A percentile compares a stretch with the other conserved stretches of the same genome.
Conservation (phyloP, 371 early-diverging fungal genomes). For the Mortierella sp. region DNA sequence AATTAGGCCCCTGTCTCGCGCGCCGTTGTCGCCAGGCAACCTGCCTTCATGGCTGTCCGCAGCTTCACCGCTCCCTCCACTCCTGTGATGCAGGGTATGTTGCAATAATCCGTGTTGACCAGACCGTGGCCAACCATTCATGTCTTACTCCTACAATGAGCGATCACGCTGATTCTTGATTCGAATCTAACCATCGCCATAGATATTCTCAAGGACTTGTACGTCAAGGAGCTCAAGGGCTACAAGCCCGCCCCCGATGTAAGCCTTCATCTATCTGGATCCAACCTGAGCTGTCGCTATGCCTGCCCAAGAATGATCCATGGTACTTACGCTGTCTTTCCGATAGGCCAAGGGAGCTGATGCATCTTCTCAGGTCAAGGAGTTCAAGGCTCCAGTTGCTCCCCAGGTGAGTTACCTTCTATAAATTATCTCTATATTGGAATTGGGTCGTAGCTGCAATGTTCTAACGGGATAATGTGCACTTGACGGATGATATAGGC, state of each 20-base stretch:
- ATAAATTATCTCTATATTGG: not conserved
- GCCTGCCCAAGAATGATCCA: not conserved
- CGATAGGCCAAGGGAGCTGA: constrained; percentile 46
- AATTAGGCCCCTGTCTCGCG: constrained; percentile 35
- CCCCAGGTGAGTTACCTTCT: constrained; percentile 27
- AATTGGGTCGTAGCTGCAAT: not conserved
- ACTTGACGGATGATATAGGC: constrained; percentile 7
- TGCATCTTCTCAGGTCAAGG: constrained; percentile 50
- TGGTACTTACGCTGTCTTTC: not conserved
- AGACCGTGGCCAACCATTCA: no score
- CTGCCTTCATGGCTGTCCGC: constrained; percentile 53
- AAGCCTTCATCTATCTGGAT: not conserved
- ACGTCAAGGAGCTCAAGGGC: constrained; percentile 50
- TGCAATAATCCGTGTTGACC: no score
- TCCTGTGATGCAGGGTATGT: constrained; percentile 51
- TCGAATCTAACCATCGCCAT: not conserved
- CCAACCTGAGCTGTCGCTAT: not conserved
- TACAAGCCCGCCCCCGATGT: constrained; percentile 53
- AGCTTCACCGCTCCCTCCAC: constrained; percentile 54
- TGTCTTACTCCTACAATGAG: no score
- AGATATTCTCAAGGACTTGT: constrained; percentile 53
- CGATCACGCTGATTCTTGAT: not conserved
- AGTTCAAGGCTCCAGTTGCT: constrained; percentile 49
- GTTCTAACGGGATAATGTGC: no score
- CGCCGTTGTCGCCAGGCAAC: constrained; percentile 39